Conservation (phyloP, 495 filamentous ascomycete genomes). For the Opeltia flavorubescens region DNA sequence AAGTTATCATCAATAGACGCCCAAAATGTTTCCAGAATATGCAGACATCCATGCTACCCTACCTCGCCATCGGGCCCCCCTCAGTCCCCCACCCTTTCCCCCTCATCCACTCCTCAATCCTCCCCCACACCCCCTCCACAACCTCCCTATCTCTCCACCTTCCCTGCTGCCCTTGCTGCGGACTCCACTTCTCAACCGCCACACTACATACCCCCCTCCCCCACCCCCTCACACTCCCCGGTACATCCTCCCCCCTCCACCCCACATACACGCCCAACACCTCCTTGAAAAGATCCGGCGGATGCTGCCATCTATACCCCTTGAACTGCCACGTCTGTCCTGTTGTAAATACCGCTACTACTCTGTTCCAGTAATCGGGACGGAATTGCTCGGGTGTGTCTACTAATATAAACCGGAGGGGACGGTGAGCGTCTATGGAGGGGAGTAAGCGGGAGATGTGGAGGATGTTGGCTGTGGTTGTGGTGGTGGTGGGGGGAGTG, state of each 20-base stretch:
- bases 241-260: conserved; percentile 73
- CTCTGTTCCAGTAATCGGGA: conserved; percentile 91
- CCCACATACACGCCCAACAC: conserved; percentile 80
- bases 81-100: conserved; percentile 68
- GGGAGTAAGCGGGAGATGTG: conserved; percentile 71
- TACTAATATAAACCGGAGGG: conserved; percentile 87
- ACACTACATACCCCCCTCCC: conserved; percentile 66
- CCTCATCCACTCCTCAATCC: conserved; percentile 80
- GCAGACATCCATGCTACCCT: not conserved
- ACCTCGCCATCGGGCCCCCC: conserved; percentile 30
- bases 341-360: conserved; percentile 95
- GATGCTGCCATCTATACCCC: conserved; percentile 88
- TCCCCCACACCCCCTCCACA: conserved; percentile 84
- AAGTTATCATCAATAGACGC: too few relatives aligned
- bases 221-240: conserved; percentile 64
- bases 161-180: conserved; percentile 36
- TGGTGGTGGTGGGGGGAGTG: conserved; percentile 57
- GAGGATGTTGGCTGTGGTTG: conserved; percentile 55
- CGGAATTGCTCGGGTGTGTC: conserved; percentile 89
- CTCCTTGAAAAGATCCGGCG: conserved; percentile 77
- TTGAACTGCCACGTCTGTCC: conserved; percentile 99
- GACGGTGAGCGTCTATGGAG: conserved; percentile 51
- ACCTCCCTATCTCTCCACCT: conserved; percentile 88
- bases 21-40: too few relatives aligned
- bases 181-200: conserved; percentile 66